phyloP scores from a whole-genome alignment of 768 basidiomycete species.

The Tricholomella constricta region DNA sequence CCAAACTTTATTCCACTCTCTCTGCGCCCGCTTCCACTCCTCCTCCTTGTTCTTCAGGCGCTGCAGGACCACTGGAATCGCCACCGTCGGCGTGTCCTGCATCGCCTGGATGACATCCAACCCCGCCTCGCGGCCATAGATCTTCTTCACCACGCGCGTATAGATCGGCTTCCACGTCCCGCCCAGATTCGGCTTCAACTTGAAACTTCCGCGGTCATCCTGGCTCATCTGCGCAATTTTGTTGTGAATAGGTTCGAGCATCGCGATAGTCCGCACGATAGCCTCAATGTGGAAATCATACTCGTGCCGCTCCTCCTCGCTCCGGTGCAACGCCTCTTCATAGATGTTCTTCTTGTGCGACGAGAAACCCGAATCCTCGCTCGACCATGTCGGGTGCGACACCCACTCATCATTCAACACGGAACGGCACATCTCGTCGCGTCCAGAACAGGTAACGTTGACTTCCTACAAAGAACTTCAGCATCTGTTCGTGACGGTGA shows the following conservation, averaged over 20 bases:
- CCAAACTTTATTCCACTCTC: constrained; percentile 99
- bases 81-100: constrained; percentile 88
- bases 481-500: neutral
- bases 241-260: constrained; percentile 89
- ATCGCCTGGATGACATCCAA: constrained; percentile 82
- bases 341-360: constrained; percentile 93
- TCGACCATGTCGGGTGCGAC: constrained; percentile 93
- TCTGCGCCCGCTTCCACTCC: constrained; percentile 96
- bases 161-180: constrained; percentile 90
- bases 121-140: constrained; percentile 88
- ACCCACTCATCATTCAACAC: constrained; percentile 99
- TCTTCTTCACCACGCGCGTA: constrained; percentile 93
- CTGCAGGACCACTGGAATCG: constrained; percentile 87
- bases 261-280: constrained; percentile 83
- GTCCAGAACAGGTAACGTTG: constrained; percentile 87
- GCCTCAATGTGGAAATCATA: constrained; percentile 99
- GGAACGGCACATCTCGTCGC: constrained; percentile 94
- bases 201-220: constrained; percentile 81
- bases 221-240: constrained; percentile 78
- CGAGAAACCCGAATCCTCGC: constrained; percentile 90
- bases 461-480: constrained; percentile 60
- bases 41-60: constrained; percentile 96
- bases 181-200: constrained; percentile 86
- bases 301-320: constrained; percentile 97
- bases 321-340: constrained; percentile 94